Evolutionary conservation across 1,284 basidiomycete species (phyloP).

Genomic region (Ustilago trichophora): DNA sequence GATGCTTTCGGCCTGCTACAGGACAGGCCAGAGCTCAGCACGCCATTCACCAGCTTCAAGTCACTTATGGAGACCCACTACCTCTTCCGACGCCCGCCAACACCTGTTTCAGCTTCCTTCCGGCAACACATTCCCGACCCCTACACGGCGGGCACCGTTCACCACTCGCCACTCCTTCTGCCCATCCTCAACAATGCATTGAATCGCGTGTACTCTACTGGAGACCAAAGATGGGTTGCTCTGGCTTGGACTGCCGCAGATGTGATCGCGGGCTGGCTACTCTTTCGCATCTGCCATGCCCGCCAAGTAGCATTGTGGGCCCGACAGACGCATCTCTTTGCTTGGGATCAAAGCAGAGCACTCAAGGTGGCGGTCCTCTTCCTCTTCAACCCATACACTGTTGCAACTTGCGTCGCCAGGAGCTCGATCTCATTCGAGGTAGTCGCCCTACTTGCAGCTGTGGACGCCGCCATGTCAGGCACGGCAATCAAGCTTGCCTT

Average conservation of each 20-base stretch:
- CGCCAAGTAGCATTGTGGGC: conserved; percentile 23
- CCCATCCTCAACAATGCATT: conserved; percentile 69
- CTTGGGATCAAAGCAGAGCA: conserved; percentile 44
- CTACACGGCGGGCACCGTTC: conserved; percentile 27
- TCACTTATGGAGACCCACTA: conserved; percentile 68
- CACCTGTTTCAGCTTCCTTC: conserved; percentile 6
- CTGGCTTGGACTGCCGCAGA: conserved; percentile 79
- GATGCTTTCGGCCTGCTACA: conserved; percentile 63
- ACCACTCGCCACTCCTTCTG: conserved; percentile 80
- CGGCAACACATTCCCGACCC: conserved; percentile 16
- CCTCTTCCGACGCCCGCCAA: conserved; percentile 25
- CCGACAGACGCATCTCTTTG: conserved; percentile 21
- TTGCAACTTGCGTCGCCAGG: conserved; percentile 79
- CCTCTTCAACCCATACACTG: conserved; percentile 85
- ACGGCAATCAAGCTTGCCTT: conserved; percentile 23
- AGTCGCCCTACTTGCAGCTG: conserved; percentile 73
- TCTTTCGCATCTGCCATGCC: conserved; percentile 34
- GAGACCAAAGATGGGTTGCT: conserved; percentile 70
- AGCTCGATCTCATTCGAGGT: conserved; percentile 85
- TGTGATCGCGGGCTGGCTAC: conserved; percentile 68
- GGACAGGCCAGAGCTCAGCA: conserved; percentile 76
- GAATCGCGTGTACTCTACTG: neutral
- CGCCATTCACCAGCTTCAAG: conserved; percentile 80
- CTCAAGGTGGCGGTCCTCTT: conserved; percentile 68
- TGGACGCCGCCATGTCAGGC: conserved; percentile 76